phyloP scores from a whole-genome alignment of 345 rosid species.

The Gossypium mustelinum region DNA sequence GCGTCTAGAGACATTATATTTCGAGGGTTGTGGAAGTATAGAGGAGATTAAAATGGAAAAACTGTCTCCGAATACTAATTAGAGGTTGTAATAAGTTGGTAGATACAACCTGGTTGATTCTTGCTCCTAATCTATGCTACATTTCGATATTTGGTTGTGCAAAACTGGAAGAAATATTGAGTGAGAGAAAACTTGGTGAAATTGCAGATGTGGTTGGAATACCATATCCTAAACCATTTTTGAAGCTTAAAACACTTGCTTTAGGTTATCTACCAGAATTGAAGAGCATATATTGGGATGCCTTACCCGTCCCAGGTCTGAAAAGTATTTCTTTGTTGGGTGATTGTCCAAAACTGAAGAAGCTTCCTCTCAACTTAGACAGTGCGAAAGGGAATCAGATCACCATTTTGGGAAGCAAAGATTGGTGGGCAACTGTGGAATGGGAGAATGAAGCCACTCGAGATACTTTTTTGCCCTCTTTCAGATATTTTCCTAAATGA shows the following conservation, averaged over 20 bases:
- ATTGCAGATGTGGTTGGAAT: not conserved
- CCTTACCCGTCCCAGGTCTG: conserved; percentile 19
- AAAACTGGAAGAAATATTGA: conserved; percentile 18
- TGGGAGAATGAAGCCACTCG: conserved; percentile 5
- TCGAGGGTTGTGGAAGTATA: not conserved
- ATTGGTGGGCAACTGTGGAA: not conserved
- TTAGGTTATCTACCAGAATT: not conserved
- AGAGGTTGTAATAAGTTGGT: not conserved
- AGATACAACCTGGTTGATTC: not conserved
- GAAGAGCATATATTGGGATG: conserved; percentile 16
- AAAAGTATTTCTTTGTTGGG: not conserved
- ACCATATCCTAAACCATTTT: not conserved
- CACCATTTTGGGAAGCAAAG: not conserved
- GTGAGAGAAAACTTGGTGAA: not conserved
- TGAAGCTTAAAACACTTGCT: not conserved
- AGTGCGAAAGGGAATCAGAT: conserved; percentile 2
- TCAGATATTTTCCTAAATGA: too few relatives aligned
- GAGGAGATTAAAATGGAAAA: not conserved
- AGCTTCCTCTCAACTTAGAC: conserved; percentile 23
- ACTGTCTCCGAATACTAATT: not conserved
- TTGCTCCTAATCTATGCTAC: not conserved
- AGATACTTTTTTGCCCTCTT: not conserved
- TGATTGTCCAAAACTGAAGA: conserved; percentile 15
- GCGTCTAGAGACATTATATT: not conserved
- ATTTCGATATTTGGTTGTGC: not conserved